Evolutionary conservation across 2,329 filamentous ascomycete genomes (phyloP).

Genomic region (Colletotrichum neosansevieriae): DNA sequence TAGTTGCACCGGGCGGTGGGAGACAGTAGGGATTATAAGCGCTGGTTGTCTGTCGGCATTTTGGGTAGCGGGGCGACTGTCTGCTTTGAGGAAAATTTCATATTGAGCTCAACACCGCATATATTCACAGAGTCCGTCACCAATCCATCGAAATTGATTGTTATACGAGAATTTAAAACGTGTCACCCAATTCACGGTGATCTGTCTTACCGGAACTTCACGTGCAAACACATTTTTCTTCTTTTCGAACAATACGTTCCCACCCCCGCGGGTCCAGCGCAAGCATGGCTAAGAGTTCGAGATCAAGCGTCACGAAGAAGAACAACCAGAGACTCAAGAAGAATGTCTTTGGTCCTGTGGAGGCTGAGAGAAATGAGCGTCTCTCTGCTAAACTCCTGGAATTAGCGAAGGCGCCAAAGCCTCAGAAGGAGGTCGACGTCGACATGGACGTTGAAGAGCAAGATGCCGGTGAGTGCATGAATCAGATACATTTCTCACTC

Average conservation of each 20-base stretch:
- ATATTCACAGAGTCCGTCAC: slow-evolving; percentile 13
- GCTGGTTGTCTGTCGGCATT: slow-evolving; percentile 1
- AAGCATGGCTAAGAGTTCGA: slow-evolving; percentile 88
- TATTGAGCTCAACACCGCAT: slow-evolving; percentile 3
- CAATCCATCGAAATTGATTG: no score
- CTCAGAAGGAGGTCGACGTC: slow-evolving; percentile 63
- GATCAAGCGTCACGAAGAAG: slow-evolving; percentile 82
- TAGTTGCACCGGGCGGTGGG: background rate
- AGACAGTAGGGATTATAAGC: slow-evolving; percentile 17
- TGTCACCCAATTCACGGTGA: background rate
- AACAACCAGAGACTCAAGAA: slow-evolving; percentile 86
- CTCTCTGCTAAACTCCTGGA: slow-evolving; percentile 89
- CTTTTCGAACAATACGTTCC: background rate
- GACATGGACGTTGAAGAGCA: slow-evolving; percentile 58
- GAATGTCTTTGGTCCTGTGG: slow-evolving; percentile 86
- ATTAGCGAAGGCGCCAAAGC: slow-evolving; percentile 81
- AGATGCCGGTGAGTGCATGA: slow-evolving; percentile 24
- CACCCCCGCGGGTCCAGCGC: background rate
- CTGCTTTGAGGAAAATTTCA: slow-evolving; percentile 34
- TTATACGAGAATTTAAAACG: no score
- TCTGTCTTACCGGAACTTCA: background rate
- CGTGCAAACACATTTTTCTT: background rate
- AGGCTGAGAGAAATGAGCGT: slow-evolving; percentile 82
- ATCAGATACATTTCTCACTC: background rate
- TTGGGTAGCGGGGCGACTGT: slow-evolving; percentile 28